Evolutionary conservation across 1,284 basidiomycete genomes (phyloP).

Genomic region (Sanghuangporus weigelae): DNA sequence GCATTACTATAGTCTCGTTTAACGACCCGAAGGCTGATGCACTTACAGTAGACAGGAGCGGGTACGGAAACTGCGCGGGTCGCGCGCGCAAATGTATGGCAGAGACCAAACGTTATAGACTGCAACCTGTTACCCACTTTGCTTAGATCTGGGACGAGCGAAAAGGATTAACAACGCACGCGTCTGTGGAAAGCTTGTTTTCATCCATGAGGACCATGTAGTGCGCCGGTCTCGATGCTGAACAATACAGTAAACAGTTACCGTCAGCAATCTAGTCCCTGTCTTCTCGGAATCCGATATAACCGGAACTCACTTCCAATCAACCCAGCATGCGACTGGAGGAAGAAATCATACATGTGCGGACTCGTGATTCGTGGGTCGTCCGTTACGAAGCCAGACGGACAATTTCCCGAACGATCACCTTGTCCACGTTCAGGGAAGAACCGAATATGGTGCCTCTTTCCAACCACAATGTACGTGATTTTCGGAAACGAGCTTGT

Average conservation of each 20-base stretch:
- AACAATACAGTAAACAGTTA: background rate
- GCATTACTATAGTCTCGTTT: background rate
- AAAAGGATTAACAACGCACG: background rate
- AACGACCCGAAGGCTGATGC: background rate
- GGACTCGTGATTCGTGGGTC: constrained; percentile 20
- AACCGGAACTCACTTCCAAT: constrained; percentile 30
- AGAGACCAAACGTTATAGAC: constrained; percentile 30
- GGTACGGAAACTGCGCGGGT: constrained; percentile 33
- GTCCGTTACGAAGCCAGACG: constrained; percentile 30
- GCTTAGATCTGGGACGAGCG: background rate
- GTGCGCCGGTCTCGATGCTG: constrained; percentile 25
- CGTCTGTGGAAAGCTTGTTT: constrained; percentile 19
- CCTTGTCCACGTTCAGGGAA: constrained; percentile 27
- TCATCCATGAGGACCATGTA: constrained; percentile 32
- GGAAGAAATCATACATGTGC: constrained; percentile 30
- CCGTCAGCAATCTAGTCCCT: background rate
- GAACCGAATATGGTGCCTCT: constrained; percentile 36
- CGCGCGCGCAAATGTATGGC: constrained; percentile 31
- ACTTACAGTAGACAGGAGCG: constrained; percentile 31
- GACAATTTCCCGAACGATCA: constrained; percentile 30
- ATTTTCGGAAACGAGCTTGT: constrained; percentile 14
- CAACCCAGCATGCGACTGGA: constrained; percentile 33
- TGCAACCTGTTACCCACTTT: constrained; percentile 19
- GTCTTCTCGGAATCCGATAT: background rate
- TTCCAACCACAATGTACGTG: constrained; percentile 35